A percentile compares a stretch with the other conserved stretches of the same genome.
These are phyloP conservation scores for Sporothrix globosa DNA, from an alignment of 2,329 filamentous ascomycete genomes.

Conservation along the genomic window DNA sequence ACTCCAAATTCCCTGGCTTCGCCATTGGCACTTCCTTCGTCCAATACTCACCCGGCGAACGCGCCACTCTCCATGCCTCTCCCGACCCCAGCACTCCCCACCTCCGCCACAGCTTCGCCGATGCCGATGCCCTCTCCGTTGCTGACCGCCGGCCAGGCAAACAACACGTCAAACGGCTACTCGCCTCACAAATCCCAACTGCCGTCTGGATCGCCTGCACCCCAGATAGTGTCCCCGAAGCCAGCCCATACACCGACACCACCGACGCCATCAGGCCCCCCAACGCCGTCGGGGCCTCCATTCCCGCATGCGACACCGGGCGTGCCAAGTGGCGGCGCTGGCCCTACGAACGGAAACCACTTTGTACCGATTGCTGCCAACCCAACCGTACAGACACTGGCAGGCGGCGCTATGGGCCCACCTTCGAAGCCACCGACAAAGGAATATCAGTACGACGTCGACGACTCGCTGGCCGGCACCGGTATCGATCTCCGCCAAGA, in stretches of 20 bases:
- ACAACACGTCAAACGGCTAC: conserved; percentile 23
- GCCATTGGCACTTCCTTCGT: conserved; percentile 33
- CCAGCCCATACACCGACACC: conserved; percentile 30
- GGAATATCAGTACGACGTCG: conserved; percentile 70
- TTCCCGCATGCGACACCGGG: conserved; percentile 31
- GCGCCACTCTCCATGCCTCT: conserved; percentile 50
- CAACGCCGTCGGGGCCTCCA: conserved; percentile 31
- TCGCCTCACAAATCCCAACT: conserved; percentile 29
- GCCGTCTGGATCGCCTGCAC: conserved; percentile 26
- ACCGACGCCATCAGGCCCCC: conserved; percentile 31
- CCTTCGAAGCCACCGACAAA: conserved; percentile 67
- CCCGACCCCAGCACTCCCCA: conserved; percentile 59
- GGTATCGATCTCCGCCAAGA: conserved; percentile 87
- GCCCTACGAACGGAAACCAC: conserved; percentile 24
- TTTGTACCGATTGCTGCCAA: conserved; percentile 30
- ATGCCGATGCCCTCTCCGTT: conserved; percentile 26
- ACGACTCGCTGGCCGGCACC: conserved; percentile 80
- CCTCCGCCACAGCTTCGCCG: conserved; percentile 27
- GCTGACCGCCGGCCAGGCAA: conserved; percentile 21
- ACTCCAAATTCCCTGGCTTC: conserved; percentile 36
- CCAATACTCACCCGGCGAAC: conserved; percentile 24
- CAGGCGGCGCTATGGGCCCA: conserved; percentile 56
- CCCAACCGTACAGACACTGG: conserved; percentile 29
- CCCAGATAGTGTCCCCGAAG: conserved; percentile 30
- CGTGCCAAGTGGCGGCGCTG: neutral